These are phyloP conservation scores for Yamadazyma epiphylla DNA, from an alignment of 1,139 yeast species.

Conservation along the genomic window DNA sequence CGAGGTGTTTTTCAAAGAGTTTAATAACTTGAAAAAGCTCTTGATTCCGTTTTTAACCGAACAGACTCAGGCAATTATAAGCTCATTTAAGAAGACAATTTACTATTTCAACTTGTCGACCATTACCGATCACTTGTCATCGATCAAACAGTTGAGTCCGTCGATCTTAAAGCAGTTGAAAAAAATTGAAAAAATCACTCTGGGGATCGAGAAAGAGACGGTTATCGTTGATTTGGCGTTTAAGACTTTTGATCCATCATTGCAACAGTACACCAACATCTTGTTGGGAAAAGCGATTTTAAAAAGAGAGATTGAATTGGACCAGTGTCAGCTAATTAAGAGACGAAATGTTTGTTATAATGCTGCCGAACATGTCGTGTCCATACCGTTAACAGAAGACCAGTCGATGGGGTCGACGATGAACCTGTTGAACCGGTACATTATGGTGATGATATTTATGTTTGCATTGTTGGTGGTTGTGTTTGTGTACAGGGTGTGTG, in stretches of 20 bases:
- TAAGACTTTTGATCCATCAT: slow-evolving; percentile 30
- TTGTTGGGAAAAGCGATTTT: slow-evolving; percentile 42
- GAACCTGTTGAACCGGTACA: slow-evolving; percentile 19
- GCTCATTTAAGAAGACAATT: slow-evolving; percentile 21
- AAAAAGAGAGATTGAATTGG: slow-evolving; percentile 27
- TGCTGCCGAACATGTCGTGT: slow-evolving; percentile 43
- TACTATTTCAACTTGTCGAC: slow-evolving; percentile 25
- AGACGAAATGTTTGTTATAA: slow-evolving; percentile 40
- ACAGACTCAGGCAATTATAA: slow-evolving; percentile 27
- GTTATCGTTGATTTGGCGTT: slow-evolving; percentile 26
- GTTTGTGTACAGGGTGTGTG: slow-evolving; percentile 21
- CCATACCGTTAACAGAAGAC: slow-evolving; percentile 39
- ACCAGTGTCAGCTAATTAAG: slow-evolving; percentile 32
- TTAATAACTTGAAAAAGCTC: slow-evolving; percentile 37
- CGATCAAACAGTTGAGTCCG: slow-evolving; percentile 18
- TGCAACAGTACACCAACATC: slow-evolving; percentile 35
- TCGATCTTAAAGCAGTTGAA: slow-evolving; percentile 25
- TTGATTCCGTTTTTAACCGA: slow-evolving; percentile 30
- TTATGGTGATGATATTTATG: slow-evolving; percentile 18
- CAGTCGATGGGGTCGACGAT: slow-evolving; percentile 16
- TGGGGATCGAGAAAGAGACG: slow-evolving; percentile 35
- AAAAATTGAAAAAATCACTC: slow-evolving; percentile 35
- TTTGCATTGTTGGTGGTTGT: slow-evolving; percentile 17
- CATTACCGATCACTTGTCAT: slow-evolving; percentile 23
- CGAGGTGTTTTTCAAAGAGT: slow-evolving; percentile 32